Evolutionary conservation across 495 filamentous ascomycete species (phyloP).

Genomic region (Daldinia decipiens): DNA sequence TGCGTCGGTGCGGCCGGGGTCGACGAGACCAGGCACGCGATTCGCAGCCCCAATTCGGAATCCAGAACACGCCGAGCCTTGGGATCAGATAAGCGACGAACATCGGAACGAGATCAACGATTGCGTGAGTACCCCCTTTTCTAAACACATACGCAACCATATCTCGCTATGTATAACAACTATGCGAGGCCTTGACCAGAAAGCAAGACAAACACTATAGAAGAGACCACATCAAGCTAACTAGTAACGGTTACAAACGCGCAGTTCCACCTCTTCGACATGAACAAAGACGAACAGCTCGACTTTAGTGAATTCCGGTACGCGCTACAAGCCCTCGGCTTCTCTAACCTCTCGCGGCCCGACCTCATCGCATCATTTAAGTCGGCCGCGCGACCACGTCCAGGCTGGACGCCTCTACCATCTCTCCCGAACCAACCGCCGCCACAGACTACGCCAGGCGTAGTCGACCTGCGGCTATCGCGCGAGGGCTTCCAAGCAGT

Average conservation of each 20-base stretch:
- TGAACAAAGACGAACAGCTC: constrained; percentile 92
- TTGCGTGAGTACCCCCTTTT: constrained; percentile 68
- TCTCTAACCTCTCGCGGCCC: constrained; percentile 80
- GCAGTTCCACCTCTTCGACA: constrained; percentile 95
- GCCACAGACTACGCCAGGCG: constrained; percentile 36
- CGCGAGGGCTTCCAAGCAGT: constrained; percentile 79
- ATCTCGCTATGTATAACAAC: background rate
- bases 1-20: constrained; percentile 43
- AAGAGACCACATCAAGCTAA: constrained; percentile 19
- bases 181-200: background rate
- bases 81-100: constrained; percentile 74
- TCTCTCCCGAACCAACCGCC: constrained; percentile 56
- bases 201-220: background rate
- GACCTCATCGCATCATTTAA: constrained; percentile 82
- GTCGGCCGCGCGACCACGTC: constrained; percentile 70
- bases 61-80: constrained; percentile 51
- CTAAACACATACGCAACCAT: background rate
- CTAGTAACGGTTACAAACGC: constrained; percentile 11
- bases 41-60: constrained; percentile 48
- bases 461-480: constrained; percentile 70
- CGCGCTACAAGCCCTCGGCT: constrained; percentile 94
- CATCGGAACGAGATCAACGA: constrained; percentile 90
- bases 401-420: constrained; percentile 54
- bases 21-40: constrained; percentile 43
- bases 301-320: constrained; percentile 99